These are phyloP conservation scores for Phytopythium oedochilum DNA, from an alignment of 352 stramenopile genomes.

Conservation along the genomic window DNA sequence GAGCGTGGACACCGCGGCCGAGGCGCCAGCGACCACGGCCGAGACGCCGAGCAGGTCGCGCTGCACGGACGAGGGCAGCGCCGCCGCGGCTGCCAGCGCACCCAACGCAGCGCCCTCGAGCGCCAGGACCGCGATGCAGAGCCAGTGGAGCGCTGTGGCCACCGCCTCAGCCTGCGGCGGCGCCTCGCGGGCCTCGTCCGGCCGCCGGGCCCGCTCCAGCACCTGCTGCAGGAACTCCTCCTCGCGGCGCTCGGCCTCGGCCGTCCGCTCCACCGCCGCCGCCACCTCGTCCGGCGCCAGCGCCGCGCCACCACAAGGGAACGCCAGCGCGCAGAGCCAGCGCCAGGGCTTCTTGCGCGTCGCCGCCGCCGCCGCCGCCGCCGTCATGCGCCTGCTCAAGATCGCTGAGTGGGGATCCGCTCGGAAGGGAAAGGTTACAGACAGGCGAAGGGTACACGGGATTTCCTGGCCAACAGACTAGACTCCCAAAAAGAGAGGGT, in stretches of 20 bases:
- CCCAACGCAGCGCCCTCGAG: conserved; percentile 13
- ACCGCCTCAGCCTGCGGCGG: conserved; percentile 18
- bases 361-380: conserved; percentile 2
- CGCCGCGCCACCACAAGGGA: conserved; percentile 22
- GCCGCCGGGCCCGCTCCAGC: conserved; percentile 20
- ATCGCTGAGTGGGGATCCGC: no score
- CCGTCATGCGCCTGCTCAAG: no score
- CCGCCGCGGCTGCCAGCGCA: conserved; percentile 3
- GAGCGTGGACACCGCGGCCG: conserved; percentile 14
- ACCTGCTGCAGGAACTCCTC: conserved; percentile 45
- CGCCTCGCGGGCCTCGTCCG: conserved; percentile 10
- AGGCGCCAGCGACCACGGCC: neutral
- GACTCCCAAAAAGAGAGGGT: no score
- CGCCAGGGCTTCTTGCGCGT: conserved; percentile 55
- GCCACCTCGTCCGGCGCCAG: conserved; percentile 34
- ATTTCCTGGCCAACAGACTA: no score
- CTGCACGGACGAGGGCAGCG: conserved; percentile 2
- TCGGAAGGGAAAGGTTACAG: no score
- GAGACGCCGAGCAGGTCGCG: conserved; percentile 6
- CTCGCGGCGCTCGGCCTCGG: conserved; percentile 38
- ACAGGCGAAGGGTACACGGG: no score
- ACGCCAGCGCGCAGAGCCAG: conserved; percentile 61
- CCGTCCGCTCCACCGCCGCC: conserved; percentile 39
- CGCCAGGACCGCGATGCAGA: conserved; percentile 14
- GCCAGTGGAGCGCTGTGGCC: conserved; percentile 20